Base-by-base conservation (phyloP, 2,329 filamentous ascomycete genomes). In the Mycosphaerella sp. region DNA sequence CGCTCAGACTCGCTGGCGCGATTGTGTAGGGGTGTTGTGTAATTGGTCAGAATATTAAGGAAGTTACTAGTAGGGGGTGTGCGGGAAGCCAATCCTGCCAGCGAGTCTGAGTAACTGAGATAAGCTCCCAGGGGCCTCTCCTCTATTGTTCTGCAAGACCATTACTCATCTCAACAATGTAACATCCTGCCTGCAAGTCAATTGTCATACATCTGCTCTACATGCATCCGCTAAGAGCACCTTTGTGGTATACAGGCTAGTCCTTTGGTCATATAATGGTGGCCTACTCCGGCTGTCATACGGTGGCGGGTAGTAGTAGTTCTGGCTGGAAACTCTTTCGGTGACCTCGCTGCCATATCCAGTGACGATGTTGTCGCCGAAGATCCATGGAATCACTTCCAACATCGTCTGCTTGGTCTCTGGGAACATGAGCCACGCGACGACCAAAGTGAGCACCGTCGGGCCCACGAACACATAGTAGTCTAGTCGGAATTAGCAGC, bases 401-500 rank as follows among this genome's bases (percentile, higher is more conserved):
- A 73, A 60, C 40, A 68, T 47, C 12, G 51, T 32, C 28, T 45
- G 39, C 14, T 44, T 54, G 16, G 44, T 48, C 25, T 56, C 47
- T 12, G 76, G 77, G 63, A 78, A 79, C 59, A 72, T 78, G 40
- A 78, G 68, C 59, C 75, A 79, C 0, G 73, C 75, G 27, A 79
- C 53, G 4, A 70, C 60, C 0, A 78, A 59, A 63, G 77, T 79
- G 60, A 78, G 71, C 1, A 65, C 32, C 1, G 72, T 72, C 57
- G 76, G 78, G 3, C 57, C 72, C 2, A 79, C 74, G 52, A 79
- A 79, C 14, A 79, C 75, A 55, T 79, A 80, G 62, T 79, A 79
- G 61, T 35, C 46, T 49, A 17, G 32, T 12, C 6, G 2, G 2
- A 78, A 79, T 51, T 36, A 52, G 43, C 14, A 27, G n/a, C 8